Conservation (phyloP, 2,329 filamentous ascomycete species). For the Colletotrichum navitas region DNA sequence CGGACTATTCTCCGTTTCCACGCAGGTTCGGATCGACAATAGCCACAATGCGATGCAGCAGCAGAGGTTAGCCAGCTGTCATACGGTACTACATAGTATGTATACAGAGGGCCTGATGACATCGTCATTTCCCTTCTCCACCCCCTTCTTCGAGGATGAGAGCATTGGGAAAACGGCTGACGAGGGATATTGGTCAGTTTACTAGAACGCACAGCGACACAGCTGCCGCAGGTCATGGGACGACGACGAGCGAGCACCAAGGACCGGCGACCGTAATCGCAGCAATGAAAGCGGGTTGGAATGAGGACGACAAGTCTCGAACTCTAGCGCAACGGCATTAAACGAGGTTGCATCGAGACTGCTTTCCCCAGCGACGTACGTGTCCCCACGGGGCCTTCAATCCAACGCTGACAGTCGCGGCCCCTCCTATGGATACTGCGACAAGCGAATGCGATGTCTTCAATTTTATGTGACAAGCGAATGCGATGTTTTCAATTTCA, state of each 20-base stretch:
- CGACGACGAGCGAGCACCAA: conserved; percentile 23
- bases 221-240: conserved; percentile 15
- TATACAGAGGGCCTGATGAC: not conserved
- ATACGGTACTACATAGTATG: too few species aligned
- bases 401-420: conserved; percentile 2
- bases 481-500: not conserved
- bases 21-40: conserved; percentile 5
- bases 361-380: not conserved
- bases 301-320: not conserved
- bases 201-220: conserved; percentile 16
- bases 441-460: not conserved
- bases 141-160: not conserved
- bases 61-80: not conserved
- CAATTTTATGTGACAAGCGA: too few species aligned
- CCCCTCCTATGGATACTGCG: conserved; percentile 7
- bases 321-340: conserved; percentile 9
- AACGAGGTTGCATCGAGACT: conserved; percentile 2
- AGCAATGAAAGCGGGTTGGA: conserved; percentile 29
- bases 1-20: conserved; percentile 2
- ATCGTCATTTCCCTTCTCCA: not conserved
- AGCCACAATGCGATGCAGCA: conserved; percentile 3
- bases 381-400: not conserved
- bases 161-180: not conserved
- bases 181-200: not conserved
- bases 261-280: conserved; percentile 21